These are phyloP conservation scores for Trametes punicea DNA, from an alignment of 768 basidiomycete species.

Conservation along the genomic window DNA sequence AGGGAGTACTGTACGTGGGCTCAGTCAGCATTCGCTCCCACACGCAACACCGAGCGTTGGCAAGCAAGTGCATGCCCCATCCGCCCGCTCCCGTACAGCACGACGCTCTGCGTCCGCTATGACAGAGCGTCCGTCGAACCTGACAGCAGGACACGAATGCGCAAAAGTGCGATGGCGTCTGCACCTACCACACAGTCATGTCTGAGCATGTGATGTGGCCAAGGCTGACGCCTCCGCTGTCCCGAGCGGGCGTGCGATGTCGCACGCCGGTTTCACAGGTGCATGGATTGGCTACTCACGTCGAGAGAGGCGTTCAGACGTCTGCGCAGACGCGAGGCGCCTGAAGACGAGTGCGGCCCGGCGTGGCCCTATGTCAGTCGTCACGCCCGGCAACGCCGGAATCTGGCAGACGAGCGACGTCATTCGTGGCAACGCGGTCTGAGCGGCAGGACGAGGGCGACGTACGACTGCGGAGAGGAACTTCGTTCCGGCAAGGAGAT, in stretches of 20 bases:
- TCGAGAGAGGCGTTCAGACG: conserved; percentile 54
- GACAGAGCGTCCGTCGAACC: neutral
- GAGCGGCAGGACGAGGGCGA: conserved; percentile 22
- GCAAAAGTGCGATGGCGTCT: conserved; percentile 1
- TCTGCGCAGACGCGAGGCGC: conserved; percentile 62
- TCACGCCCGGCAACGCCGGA: conserved; percentile 72
- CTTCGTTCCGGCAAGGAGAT: conserved; percentile 77
- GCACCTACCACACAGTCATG: neutral
- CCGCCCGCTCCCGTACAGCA: neutral
- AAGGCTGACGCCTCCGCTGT: conserved; percentile 3
- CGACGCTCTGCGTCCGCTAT: neutral
- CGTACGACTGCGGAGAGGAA: conserved; percentile 74
- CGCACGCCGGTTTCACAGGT: neutral
- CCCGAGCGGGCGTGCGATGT: neutral
- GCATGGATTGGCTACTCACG: conserved; percentile 43
- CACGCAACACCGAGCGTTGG: neutral
- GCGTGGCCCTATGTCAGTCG: conserved; percentile 61
- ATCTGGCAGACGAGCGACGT: conserved; percentile 43
- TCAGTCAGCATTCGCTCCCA: neutral
- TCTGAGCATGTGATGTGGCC: conserved; percentile 1
- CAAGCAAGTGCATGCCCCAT: neutral
- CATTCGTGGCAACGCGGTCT: neutral
- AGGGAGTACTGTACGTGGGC: conserved; percentile 54
- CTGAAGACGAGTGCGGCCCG: conserved; percentile 67
- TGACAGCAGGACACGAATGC: neutral